Conservation (phyloP, 2,329 filamentous ascomycete species). For the Phialophora expanda region DNA sequence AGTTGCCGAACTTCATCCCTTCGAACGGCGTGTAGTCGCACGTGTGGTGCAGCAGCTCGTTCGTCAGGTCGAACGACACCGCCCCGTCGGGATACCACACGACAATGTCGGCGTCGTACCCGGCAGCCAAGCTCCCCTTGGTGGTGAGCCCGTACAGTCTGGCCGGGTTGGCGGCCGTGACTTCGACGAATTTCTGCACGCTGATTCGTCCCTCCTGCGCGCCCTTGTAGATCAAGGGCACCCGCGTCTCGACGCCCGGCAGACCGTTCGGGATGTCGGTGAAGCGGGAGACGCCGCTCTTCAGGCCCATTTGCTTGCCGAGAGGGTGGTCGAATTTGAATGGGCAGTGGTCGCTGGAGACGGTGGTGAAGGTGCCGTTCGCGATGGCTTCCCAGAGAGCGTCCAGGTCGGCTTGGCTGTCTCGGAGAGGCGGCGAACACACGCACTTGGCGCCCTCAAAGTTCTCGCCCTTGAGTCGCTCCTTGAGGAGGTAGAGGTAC, state of each 20-base stretch:
- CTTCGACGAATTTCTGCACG: slow-evolving; percentile 47
- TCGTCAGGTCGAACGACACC: slow-evolving; percentile 34
- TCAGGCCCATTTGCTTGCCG: slow-evolving; percentile 44
- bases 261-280: slow-evolving; percentile 51
- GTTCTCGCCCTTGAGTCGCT: slow-evolving; percentile 45
- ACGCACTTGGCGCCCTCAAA: slow-evolving; percentile 59
- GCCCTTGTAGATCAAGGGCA: slow-evolving; percentile 48
- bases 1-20: slow-evolving; percentile 42
- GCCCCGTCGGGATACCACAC: slow-evolving; percentile 47
- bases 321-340: slow-evolving; percentile 45
- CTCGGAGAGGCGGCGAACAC: slow-evolving; percentile 58
- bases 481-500: slow-evolving; percentile 60
- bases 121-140: slow-evolving; percentile 50
- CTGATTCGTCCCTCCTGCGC: slow-evolving; percentile 28
- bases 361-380: slow-evolving; percentile 60
- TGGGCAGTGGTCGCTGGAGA: slow-evolving; percentile 55
- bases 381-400: slow-evolving; percentile 58
- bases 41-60: slow-evolving; percentile 45
- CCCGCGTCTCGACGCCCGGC: slow-evolving; percentile 50
- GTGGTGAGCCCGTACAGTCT: slow-evolving; percentile 50
- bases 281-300: slow-evolving; percentile 40
- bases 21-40: slow-evolving; percentile 47
- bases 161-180: slow-evolving; percentile 52
- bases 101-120: slow-evolving; percentile 51
- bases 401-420: slow-evolving; percentile 54